Evolutionary conservation across 495 filamentous ascomycete genomes (phyloP).

Genomic region (Hypoxylon perforatum): DNA sequence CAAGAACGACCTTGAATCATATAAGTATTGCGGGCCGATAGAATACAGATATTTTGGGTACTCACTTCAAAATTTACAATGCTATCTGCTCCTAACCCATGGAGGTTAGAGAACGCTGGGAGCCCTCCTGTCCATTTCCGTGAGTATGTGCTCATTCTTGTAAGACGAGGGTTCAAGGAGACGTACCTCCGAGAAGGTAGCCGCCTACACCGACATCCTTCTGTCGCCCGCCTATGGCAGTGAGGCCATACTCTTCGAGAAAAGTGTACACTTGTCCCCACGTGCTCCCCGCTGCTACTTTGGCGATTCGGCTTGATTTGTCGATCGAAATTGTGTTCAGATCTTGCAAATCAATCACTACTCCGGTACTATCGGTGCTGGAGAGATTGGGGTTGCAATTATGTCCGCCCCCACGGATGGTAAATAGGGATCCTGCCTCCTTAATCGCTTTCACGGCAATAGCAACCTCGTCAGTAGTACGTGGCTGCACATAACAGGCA

Average conservation of each 20-base stretch:
- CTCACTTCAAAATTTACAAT: not conserved
- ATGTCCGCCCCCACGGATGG: constrained; percentile 57
- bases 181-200: constrained; percentile 52
- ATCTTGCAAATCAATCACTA: not conserved
- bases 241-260: not conserved
- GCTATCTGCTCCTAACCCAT: not conserved
- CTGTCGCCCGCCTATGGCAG: constrained; percentile 59
- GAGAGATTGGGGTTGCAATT: constrained; percentile 50
- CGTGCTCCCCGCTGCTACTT: not conserved
- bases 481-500: constrained; percentile 31
- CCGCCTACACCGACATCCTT: constrained; percentile 64
- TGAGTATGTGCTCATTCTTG: not conserved
- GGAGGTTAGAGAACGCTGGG: not conserved
- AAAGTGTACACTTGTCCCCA: not conserved
- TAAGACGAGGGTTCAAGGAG: not conserved
- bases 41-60: not conserved
- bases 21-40: not conserved
- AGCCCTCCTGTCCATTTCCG: not conserved
- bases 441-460: constrained; percentile 32
- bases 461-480: constrained; percentile 27
- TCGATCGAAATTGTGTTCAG: not conserved
- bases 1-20: constrained; percentile 58
- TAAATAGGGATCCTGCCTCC: constrained; percentile 48
- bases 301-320: not conserved
- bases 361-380: constrained; percentile 37